phyloP scores from a whole-genome alignment of 352 stramenopile species.

The Saprolegnia parasitica region DNA sequence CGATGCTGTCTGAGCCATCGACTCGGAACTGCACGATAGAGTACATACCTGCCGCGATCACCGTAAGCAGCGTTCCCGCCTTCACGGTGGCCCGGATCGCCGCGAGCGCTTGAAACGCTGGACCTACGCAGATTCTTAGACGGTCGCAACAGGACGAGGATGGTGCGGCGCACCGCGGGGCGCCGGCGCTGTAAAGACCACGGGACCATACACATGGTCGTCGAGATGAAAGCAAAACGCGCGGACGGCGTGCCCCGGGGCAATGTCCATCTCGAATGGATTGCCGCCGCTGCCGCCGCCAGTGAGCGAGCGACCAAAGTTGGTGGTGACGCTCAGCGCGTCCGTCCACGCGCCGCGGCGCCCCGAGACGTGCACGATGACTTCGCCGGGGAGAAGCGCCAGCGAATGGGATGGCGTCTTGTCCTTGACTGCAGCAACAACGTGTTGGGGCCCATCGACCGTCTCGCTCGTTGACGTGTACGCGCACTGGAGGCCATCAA shows the following conservation, averaged over 20 bases:
- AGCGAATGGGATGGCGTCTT: slow-evolving; percentile 23
- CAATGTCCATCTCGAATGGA: slow-evolving; percentile 42
- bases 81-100: slow-evolving; percentile 12
- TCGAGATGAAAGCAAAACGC: slow-evolving; percentile 52
- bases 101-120: slow-evolving; percentile 20
- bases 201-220: slow-evolving; percentile 59
- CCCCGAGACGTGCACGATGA: slow-evolving; percentile 45
- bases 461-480: background rate
- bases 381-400: slow-evolving; percentile 44
- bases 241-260: slow-evolving; percentile 46
- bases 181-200: slow-evolving; percentile 38
- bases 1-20: slow-evolving; percentile 33
- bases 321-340: slow-evolving; percentile 54
- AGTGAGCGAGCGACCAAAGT: slow-evolving; percentile 48
- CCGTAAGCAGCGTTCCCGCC: background rate
- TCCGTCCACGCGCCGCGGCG: slow-evolving; percentile 77
- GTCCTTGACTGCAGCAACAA: slow-evolving; percentile 15
- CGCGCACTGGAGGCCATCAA: slow-evolving; percentile 45
- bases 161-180: slow-evolving; percentile 1
- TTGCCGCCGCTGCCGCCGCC: slow-evolving; percentile 60
- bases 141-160: background rate
- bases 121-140: background rate
- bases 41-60: slow-evolving; percentile 28
- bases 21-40: slow-evolving; percentile 15
- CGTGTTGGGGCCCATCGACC: slow-evolving; percentile 1